A percentile compares a stretch with the other conserved stretches of the same genome.
These are phyloP conservation scores for Dendryphion nanum DNA, from an alignment of 2,329 filamentous ascomycete species.

Conservation along the genomic window DNA sequence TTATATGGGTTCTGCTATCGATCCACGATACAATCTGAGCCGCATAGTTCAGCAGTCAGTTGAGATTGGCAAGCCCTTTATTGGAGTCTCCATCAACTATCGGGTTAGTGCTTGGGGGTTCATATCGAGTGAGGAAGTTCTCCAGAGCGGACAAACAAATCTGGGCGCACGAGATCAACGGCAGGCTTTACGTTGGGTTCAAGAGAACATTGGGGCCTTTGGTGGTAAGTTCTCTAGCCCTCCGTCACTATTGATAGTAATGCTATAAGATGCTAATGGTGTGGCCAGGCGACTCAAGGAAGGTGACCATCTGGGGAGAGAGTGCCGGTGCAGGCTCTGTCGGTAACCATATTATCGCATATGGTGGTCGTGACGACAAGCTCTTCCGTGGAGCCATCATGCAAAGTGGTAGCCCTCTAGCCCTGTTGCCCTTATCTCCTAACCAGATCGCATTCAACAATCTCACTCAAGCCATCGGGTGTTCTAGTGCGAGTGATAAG, in stretches of 20 bases:
- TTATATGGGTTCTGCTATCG: conserved; percentile 48
- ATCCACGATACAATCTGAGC: conserved; percentile 53
- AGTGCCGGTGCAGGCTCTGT: conserved; percentile 46
- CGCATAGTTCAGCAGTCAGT: conserved; percentile 49
- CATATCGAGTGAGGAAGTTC: conserved; percentile 45
- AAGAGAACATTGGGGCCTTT: conserved; percentile 44
- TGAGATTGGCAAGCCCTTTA: conserved; percentile 48
- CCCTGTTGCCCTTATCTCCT: conserved; percentile 40
- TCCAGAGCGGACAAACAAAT: conserved; percentile 46
- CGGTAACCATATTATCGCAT: conserved; percentile 47
- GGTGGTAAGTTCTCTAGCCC: conserved; percentile 40
- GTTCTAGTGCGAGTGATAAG: conserved; percentile 13
- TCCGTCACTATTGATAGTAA: too few species aligned
- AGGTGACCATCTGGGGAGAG: conserved; percentile 49
- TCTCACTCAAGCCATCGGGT: conserved; percentile 14
- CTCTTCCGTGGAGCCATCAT: conserved; percentile 50
- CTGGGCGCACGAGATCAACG: conserved; percentile 49
- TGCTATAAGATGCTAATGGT: too few species aligned
- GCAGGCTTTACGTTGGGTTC: conserved; percentile 47
- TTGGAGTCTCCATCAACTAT: conserved; percentile 49
- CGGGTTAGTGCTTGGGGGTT: conserved; percentile 64
- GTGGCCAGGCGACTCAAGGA: conserved; percentile 38
- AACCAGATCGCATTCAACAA: background rate
- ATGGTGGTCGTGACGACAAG: conserved; percentile 47
- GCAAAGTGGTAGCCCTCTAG: conserved; percentile 43